phyloP scores from a whole-genome alignment of 163 green algal species.

The Coccomyxa subellipsoidea region DNA sequence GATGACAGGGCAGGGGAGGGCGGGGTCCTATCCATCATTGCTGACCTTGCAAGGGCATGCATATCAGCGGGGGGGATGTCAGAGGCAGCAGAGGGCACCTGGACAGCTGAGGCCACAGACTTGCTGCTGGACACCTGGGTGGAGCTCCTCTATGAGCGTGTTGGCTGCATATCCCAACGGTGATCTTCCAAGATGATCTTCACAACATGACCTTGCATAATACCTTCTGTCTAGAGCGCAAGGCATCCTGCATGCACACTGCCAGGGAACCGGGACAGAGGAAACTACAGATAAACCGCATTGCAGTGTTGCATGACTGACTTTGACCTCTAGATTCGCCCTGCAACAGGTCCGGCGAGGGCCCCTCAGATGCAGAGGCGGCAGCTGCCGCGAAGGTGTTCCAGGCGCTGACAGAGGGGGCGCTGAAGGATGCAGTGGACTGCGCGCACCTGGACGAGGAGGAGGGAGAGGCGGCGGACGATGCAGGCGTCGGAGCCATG shows the following conservation, averaged over 20 bases:
- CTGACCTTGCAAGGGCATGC: conserved; percentile 21
- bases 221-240: too few relatives aligned
- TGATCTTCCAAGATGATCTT: too few relatives aligned
- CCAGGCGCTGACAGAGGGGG: conserved; percentile 33
- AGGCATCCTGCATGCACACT: too few relatives aligned
- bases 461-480: conserved; percentile 21
- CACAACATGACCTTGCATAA: too few relatives aligned
- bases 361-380: background rate
- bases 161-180: too few relatives aligned
- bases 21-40: background rate
- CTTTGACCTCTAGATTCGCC: too few relatives aligned
- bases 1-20: background rate
- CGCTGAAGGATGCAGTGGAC: conserved; percentile 37
- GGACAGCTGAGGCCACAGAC: conserved; percentile 43
- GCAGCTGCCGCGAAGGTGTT: conserved; percentile 21
- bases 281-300: too few relatives aligned
- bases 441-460: conserved; percentile 41
- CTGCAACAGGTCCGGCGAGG: background rate
- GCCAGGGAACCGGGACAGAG: too few relatives aligned
- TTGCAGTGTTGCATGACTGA: too few relatives aligned
- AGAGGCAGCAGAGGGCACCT: conserved; percentile 36
- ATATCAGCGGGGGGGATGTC: conserved; percentile 19
- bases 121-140: conserved; percentile 58
- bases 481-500: conserved; percentile 11
- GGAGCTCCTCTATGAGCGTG: conserved; percentile 34